These are phyloP conservation scores for Sporothrix humicola DNA, from an alignment of 2,329 filamentous ascomycete species.

Conservation along the genomic window DNA sequence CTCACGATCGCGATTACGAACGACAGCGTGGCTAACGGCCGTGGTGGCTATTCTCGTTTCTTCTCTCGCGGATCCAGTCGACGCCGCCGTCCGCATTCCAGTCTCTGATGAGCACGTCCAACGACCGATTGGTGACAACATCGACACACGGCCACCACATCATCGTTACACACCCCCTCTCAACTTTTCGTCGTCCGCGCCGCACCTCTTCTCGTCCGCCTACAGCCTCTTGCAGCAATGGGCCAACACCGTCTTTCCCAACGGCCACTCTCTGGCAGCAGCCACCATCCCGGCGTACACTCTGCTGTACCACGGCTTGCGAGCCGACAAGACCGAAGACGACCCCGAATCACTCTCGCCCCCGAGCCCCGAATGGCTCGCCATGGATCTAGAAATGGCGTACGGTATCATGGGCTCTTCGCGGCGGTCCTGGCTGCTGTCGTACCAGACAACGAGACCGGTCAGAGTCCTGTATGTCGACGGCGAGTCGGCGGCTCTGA, in stretches of 20 bases:
- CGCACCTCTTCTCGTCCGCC: slow-evolving; percentile 56
- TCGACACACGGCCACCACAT: neutral
- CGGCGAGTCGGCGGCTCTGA: slow-evolving; percentile 56
- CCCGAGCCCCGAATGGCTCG: slow-evolving; percentile 58
- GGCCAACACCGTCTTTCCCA: slow-evolving; percentile 58
- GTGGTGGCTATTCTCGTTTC: neutral
- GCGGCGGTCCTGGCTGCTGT: slow-evolving; percentile 53
- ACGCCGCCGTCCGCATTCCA: slow-evolving; percentile 11
- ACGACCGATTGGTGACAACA: neutral
- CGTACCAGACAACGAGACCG: slow-evolving; percentile 53
- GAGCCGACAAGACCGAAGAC: slow-evolving; percentile 32
- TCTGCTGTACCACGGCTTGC: slow-evolving; percentile 56
- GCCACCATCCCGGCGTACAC: slow-evolving; percentile 55
- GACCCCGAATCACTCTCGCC: slow-evolving; percentile 45
- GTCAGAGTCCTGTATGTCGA: slow-evolving; percentile 57
- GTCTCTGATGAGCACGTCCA: neutral
- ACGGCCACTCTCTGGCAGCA: slow-evolving; percentile 55
- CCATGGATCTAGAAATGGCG: slow-evolving; percentile 60
- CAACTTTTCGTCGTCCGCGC: slow-evolving; percentile 55
- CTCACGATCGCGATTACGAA: neutral
- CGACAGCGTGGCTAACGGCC: neutral
- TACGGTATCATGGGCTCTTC: slow-evolving; percentile 58
- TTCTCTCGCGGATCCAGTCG: neutral
- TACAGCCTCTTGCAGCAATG: slow-evolving; percentile 56
- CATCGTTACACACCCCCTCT: slow-evolving; percentile 38